A percentile compares a stretch with the other conserved stretches of the same genome.
Evolutionary conservation across 257 asterid genomes (phyloP).

Genomic region (Capsicum pubescens): DNA sequence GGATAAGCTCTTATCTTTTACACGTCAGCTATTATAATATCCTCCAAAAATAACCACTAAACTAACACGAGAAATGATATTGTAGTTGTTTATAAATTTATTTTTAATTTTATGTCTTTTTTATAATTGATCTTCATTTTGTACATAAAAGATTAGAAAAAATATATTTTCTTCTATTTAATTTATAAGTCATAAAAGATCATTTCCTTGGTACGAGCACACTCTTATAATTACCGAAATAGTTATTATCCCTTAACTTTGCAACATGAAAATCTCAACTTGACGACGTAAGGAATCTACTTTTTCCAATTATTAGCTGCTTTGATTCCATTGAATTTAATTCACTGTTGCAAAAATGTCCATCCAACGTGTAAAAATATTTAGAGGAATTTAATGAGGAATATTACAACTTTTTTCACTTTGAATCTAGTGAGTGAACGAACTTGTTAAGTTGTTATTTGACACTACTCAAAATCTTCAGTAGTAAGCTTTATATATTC

Average conservation of each 20-base stretch:
- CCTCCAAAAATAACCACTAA: neutral
- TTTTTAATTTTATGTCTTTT: too few relatives aligned
- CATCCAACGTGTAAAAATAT: neutral
- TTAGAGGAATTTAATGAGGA: neutral
- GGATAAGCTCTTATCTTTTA: constrained; percentile 62
- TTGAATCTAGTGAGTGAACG: neutral
- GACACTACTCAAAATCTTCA: neutral
- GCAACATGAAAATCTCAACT: constrained; percentile 11
- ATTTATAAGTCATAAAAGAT: too few relatives aligned
- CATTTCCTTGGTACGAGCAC: too few relatives aligned
- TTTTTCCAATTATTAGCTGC: constrained; percentile 31
- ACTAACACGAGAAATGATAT: too few relatives aligned
- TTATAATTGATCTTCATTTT: too few relatives aligned
- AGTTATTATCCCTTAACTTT: too few relatives aligned
- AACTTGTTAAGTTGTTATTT: neutral
- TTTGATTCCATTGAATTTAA: constrained; percentile 27
- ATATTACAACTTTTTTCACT: neutral
- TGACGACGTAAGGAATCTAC: constrained; percentile 20
- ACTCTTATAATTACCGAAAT: too few relatives aligned
- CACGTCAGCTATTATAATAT: constrained; percentile 57
- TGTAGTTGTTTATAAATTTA: too few relatives aligned
- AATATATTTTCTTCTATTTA: too few relatives aligned
- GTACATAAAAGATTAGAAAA: too few relatives aligned
- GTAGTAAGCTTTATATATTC: neutral
- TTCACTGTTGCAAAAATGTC: neutral